Conservation (phyloP, 225 moss, liverwort and hornwort genomes). For the Climacium dendroides region DNA sequence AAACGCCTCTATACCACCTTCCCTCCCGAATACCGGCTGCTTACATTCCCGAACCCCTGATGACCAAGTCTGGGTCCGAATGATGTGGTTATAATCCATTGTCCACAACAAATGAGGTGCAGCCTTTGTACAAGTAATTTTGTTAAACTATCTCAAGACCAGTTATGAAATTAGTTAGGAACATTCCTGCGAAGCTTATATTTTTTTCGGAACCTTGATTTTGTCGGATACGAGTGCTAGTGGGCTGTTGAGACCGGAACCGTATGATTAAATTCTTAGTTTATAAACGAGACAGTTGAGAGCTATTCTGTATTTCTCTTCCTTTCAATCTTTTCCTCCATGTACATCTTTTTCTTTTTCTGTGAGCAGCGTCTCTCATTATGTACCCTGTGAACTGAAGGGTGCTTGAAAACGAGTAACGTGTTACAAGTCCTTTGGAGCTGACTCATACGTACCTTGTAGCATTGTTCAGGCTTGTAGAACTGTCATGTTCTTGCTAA, state of each 20-base stretch:
- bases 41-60: background rate
- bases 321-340: background rate
- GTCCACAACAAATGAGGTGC: background rate
- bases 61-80: background rate
- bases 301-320: background rate
- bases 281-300: background rate
- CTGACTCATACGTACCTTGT: background rate
- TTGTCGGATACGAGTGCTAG: background rate
- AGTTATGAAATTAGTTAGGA: background rate
- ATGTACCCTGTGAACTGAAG: background rate
- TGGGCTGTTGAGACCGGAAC: background rate
- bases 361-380: background rate
- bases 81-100: background rate
- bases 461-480: background rate
- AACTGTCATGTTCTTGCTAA: background rate
- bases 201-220: conserved; percentile 11
- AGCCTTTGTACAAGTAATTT: conserved; percentile 33
- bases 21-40: conserved; percentile 21
- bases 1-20: conserved; percentile 46
- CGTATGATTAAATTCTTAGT: conserved; percentile 3
- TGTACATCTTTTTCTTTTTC: background rate
- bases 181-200: conserved; percentile 19
- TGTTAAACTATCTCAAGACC: conserved; percentile 13
- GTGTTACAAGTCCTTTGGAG: background rate
- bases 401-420: background rate